Base-by-base conservation (phyloP, 371 early-diverging fungal genomes). In the Syncephalis plumigaleata region DNA sequence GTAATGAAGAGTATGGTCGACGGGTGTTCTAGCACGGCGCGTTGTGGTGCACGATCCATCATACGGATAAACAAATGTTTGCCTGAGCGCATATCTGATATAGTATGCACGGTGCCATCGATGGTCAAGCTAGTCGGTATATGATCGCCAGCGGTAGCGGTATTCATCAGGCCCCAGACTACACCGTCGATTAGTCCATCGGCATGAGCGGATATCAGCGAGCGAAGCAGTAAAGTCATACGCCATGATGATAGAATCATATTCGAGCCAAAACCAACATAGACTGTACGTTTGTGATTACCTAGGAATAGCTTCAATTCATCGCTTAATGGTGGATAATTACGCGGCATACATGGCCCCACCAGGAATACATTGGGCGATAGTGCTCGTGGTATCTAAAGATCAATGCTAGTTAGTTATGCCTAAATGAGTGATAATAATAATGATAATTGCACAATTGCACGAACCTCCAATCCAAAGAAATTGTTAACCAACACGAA, bases 1-100 rank as follows among this genome's bases (percentile, higher is more conserved):
- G 45, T 24, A 16, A 51, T 25, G 40, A 51, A 38, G 11, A 51
- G 26, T 22, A 46, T 51, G 16, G 37, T 37, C 27, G 24, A 31
- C 4, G 45, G 45, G 23, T 51, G 51, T 3, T 51, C 27, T n/a
- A 51, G 31, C 3, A 51, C 36, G 16, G 40, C 13, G 3, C 23
- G 18, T 16, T 51, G 51, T n/a, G 45, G 45, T 9, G 45, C 40
- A 16, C 45, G 40, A 15, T 36, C 16, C 2, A 20, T 15, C 15
- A 49, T 36, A 27, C 25, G 21, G 16, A 49, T 43, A 16, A 36
- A 21, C 9, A 31, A 43, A 31, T 49, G 49, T 15, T 18, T 36
- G 15, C 9, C 5, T 27, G 42, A 20, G 20, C 26, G 15, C 36
- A 22, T 24, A 42, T 38, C 38, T 8, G n/a, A n/a, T 9, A 40